These are phyloP conservation scores for Starmerella vitae DNA, from an alignment of 805 yeast genomes.

Conservation along the genomic window DNA sequence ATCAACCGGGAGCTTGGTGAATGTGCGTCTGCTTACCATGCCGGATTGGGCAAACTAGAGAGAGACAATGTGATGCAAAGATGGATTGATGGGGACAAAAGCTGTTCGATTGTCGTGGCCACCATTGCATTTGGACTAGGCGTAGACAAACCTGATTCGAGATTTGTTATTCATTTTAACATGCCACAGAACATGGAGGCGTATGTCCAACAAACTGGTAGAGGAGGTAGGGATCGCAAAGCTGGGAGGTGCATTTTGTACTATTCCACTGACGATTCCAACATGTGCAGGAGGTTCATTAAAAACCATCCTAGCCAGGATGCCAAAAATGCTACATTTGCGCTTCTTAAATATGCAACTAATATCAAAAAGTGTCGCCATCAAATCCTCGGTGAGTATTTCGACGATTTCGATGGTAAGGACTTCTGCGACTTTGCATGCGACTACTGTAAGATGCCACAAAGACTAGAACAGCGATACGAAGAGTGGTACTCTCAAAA, in stretches of 20 bases:
- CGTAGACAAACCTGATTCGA: slow-evolving; percentile 87
- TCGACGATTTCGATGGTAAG: slow-evolving; percentile 57
- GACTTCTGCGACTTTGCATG: slow-evolving; percentile 54
- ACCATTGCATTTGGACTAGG: slow-evolving; percentile 99
- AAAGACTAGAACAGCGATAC: slow-evolving; percentile 8
- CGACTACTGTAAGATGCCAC: slow-evolving; percentile 52
- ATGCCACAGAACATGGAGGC: slow-evolving; percentile 87
- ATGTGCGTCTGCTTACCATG: slow-evolving; percentile 69
- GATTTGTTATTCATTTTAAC: slow-evolving; percentile 80
- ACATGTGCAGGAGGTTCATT: slow-evolving; percentile 56
- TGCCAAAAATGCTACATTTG: slow-evolving; percentile 37
- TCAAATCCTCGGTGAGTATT: slow-evolving; percentile 70
- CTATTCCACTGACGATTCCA: slow-evolving; percentile 31
- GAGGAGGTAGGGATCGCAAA: slow-evolving; percentile 93
- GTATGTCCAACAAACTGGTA: slow-evolving; percentile 93
- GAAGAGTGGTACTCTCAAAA: slow-evolving; percentile 11
- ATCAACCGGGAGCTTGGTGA: slow-evolving; percentile 48
- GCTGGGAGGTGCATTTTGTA: slow-evolving; percentile 73
- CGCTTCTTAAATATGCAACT: slow-evolving; percentile 15
- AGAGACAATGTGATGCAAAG: slow-evolving; percentile 44
- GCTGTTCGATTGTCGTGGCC: slow-evolving; percentile 71
- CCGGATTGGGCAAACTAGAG: slow-evolving; percentile 66
- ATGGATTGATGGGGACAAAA: slow-evolving; percentile 57
- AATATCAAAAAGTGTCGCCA: slow-evolving; percentile 67
- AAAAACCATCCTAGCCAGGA: slow-evolving; percentile 59